These are phyloP conservation scores for Penicillium cataractarum DNA, from an alignment of 495 filamentous ascomycete genomes.

Conservation along the genomic window DNA sequence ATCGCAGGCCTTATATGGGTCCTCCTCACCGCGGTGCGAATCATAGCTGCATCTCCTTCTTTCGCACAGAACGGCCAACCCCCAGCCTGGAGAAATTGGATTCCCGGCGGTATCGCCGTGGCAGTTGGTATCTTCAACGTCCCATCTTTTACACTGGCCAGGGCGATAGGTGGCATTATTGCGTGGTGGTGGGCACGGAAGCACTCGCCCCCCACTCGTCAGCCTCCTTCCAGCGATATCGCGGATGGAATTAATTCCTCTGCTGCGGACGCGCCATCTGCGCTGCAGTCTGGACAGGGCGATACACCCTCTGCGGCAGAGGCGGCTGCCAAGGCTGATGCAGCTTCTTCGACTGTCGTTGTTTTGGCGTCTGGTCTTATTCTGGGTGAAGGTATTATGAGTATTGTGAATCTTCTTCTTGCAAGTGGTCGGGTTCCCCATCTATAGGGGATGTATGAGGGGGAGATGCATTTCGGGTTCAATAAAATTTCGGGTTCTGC, in stretches of 20 bases:
- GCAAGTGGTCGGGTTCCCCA: conserved; percentile 81
- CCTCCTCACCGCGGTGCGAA: conserved; percentile 67
- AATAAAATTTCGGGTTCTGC: neutral
- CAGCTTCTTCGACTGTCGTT: conserved; percentile 58
- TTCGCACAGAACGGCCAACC: conserved; percentile 26
- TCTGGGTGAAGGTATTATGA: conserved; percentile 90
- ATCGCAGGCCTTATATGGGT: conserved; percentile 73
- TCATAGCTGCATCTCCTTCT: conserved; percentile 49
- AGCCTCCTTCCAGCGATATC: neutral
- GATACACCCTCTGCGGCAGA: conserved; percentile 25
- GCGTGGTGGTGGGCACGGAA: conserved; percentile 69
- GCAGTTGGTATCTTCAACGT: conserved; percentile 98
- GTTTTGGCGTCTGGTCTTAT: conserved; percentile 79
- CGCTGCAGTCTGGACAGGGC: neutral
- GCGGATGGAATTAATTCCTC: conserved; percentile 7
- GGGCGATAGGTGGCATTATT: conserved; percentile 82
- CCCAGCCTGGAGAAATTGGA: conserved; percentile 48
- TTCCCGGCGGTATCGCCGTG: conserved; percentile 94
- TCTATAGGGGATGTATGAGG: conserved; percentile 37
- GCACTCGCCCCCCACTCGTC: conserved; percentile 15
- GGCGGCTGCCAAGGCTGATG: conserved; percentile 43
- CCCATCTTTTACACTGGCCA: conserved; percentile 90
- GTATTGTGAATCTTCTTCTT: conserved; percentile 86
- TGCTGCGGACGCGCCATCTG: neutral
- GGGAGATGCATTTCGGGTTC: neutral